Percentiles rank a stretch among this genome's conserved stretches.
Conservation (phyloP, 2,329 filamentous ascomycete genomes). For the Neofusicoccum sp. region DNA sequence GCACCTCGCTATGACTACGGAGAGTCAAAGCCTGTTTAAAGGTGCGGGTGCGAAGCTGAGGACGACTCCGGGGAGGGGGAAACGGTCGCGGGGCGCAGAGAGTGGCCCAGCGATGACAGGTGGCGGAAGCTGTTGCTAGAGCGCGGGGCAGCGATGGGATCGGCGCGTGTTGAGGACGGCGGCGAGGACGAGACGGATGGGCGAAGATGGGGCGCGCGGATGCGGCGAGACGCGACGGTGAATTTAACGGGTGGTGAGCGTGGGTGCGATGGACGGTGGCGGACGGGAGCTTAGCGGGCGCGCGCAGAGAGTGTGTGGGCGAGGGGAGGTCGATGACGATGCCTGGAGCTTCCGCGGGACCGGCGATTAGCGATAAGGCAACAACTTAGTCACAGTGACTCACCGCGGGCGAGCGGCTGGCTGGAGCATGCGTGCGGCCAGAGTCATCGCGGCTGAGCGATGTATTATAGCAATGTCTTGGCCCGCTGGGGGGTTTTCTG, state of each 20-base stretch:
- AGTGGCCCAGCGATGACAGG: constrained; percentile 12
- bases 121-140: constrained; percentile 8
- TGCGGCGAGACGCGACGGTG: not conserved
- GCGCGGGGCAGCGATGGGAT: constrained; percentile 3
- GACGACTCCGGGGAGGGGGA: constrained; percentile 35
- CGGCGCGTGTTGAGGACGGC: not conserved
- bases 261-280: constrained; percentile 1
- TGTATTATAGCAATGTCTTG: not conserved
- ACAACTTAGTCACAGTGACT: not conserved
- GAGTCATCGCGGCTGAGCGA: not conserved
- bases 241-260: not conserved
- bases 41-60: constrained; percentile 56
- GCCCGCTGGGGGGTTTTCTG: not conserved
- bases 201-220: not conserved
- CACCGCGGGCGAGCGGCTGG: not conserved
- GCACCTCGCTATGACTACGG: constrained; percentile 88
- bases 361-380: constrained; percentile 1
- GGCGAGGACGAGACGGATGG: not conserved
- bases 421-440: not conserved
- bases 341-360: constrained; percentile 1
- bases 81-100: constrained; percentile 3
- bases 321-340: constrained; percentile 15
- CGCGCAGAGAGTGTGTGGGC: not conserved
- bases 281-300: constrained; percentile 12
- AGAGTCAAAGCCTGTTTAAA: constrained; percentile 92